Evolutionary conservation across 768 basidiomycete genomes (phyloP).

Genomic region (Leucocoprinus birnbaumii): DNA sequence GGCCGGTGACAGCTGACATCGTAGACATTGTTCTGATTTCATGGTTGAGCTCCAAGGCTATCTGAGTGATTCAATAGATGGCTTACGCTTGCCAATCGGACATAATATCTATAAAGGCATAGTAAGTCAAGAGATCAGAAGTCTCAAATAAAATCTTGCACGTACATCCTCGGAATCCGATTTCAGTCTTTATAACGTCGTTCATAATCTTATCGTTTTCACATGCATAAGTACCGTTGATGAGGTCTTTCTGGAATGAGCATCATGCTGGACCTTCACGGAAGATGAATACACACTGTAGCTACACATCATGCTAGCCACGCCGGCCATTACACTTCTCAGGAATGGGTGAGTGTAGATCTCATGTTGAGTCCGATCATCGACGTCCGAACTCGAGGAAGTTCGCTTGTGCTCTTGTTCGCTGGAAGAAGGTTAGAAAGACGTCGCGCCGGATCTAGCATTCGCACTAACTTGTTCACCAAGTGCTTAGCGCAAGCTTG

Average conservation of each 20-base stretch:
- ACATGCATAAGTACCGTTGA: conserved; percentile 74
- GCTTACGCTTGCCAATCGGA: conserved; percentile 69
- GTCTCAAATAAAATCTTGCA: neutral
- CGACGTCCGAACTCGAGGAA: conserved; percentile 59
- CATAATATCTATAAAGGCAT: conserved; percentile 47
- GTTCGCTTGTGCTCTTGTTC: conserved; percentile 69
- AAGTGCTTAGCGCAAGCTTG: conserved; percentile 88
- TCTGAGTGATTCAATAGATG: neutral
- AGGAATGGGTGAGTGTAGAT: conserved; percentile 71
- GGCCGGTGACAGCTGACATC: conserved; percentile 53
- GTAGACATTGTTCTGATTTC: conserved; percentile 49
- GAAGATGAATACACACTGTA: conserved; percentile 46
- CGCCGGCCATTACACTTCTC: conserved; percentile 71
- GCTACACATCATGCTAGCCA: conserved; percentile 72
- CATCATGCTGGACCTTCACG: neutral
- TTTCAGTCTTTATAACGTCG: conserved; percentile 72
- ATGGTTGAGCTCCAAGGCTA: neutral
- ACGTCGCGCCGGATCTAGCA: neutral
- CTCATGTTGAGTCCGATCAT: conserved; percentile 79
- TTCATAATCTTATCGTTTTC: conserved; percentile 72
- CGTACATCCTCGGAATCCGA: conserved; percentile 74
- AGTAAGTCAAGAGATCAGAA: neutral
- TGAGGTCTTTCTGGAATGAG: conserved; percentile 39
- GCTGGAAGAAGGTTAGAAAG: conserved; percentile 25
- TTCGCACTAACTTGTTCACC: conserved; percentile 61